Evolutionary conservation across 1,139 yeast genomes (phyloP).

Genomic region (Kodamaea suecica): DNA sequence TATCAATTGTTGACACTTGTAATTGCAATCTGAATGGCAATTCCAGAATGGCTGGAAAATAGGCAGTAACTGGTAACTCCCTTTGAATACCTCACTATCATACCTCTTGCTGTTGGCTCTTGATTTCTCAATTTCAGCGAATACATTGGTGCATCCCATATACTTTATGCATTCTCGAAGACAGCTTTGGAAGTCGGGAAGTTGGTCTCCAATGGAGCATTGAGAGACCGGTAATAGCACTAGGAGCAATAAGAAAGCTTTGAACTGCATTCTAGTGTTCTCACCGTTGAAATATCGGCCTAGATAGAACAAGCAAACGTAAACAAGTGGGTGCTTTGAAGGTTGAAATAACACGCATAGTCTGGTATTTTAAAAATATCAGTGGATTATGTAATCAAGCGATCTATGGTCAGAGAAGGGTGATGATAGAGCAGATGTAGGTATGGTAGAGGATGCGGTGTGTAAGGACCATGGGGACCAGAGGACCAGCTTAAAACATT

Average conservation of each 20-base stretch:
- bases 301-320: no score
- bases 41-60: conserved; percentile 26
- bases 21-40: conserved; percentile 39
- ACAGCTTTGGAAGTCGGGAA: conserved; percentile 18
- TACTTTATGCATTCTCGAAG: conserved; percentile 14
- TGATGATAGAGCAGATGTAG: no score
- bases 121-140: conserved; percentile 9
- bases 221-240: not conserved
- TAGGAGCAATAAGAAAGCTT: not conserved
- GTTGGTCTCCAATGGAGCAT: conserved; percentile 16
- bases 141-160: conserved; percentile 13
- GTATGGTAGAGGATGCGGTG: no score
- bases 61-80: conserved; percentile 10
- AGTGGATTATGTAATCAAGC: no score
- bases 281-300: no score
- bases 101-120: conserved; percentile 1
- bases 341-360: no score
- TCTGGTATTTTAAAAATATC: no score
- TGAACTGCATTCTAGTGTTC: not conserved
- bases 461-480: no score
- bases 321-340: no score
- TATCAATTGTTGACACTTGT: conserved; percentile 40
- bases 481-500: no score
- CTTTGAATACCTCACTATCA: conserved; percentile 2
- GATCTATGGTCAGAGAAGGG: no score